A percentile compares a stretch with the other conserved stretches of the same genome.
Conservation (phyloP, 768 basidiomycete species). For the Russula virescens region DNA sequence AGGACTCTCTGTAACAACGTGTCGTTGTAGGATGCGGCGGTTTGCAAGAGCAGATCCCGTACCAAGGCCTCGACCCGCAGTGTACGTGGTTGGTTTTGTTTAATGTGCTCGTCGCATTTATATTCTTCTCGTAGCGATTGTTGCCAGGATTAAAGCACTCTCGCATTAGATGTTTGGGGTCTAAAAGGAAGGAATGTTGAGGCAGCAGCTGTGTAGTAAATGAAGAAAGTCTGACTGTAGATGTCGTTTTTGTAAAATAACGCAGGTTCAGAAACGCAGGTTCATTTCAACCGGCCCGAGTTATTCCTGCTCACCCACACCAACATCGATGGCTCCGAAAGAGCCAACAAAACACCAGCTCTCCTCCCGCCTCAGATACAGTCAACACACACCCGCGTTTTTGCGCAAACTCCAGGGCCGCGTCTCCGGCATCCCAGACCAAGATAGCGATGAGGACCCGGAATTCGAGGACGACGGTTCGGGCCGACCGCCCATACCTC, state of each 20-base stretch:
- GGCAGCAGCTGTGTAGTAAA: background rate
- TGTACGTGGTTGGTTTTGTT: slow-evolving; percentile 41
- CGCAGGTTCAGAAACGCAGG: too few relatives aligned
- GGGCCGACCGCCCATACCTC: slow-evolving; percentile 68
- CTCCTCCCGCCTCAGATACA: slow-evolving; percentile 64
- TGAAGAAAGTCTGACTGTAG: background rate
- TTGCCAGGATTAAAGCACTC: slow-evolving; percentile 41
- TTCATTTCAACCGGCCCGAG: background rate
- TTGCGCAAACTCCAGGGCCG: slow-evolving; percentile 59
- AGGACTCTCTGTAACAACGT: background rate
- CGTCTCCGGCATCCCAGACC: slow-evolving; percentile 48
- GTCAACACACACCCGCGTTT: slow-evolving; percentile 55
- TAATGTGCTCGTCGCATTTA: background rate
- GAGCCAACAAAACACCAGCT: slow-evolving; percentile 69
- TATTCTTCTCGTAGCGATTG: slow-evolving; percentile 35
- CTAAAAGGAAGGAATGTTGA: background rate
- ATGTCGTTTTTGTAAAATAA: background rate
- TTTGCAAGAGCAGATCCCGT: slow-evolving; percentile 77
- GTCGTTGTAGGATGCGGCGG: slow-evolving; percentile 52
- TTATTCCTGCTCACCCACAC: background rate
- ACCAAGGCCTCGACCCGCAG: slow-evolving; percentile 75
- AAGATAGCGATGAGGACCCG: slow-evolving; percentile 43
- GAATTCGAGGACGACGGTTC: slow-evolving; percentile 61
- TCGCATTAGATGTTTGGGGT: slow-evolving; percentile 26
- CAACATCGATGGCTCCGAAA: slow-evolving; percentile 37